Percentiles rank a stretch among this genome's conserved stretches.
phyloP scores from a whole-genome alignment of 345 rosid genomes.

The Limnanthes douglasii region DNA sequence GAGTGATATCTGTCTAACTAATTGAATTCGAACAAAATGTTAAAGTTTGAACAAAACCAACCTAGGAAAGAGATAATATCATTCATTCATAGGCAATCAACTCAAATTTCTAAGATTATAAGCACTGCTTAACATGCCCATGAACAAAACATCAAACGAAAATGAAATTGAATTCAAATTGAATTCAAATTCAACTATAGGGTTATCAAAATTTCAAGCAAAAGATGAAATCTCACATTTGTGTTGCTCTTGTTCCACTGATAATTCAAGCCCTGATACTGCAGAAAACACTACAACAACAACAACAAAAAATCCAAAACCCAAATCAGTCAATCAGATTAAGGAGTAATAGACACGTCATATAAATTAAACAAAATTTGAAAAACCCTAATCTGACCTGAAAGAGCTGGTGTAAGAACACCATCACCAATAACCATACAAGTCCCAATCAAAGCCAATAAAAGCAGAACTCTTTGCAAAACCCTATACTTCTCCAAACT shows the following conservation, averaged over 20 bases:
- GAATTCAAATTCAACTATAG: too few relatives aligned
- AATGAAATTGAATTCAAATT: too few relatives aligned
- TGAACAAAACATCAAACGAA: too few relatives aligned
- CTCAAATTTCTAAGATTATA: too few relatives aligned
- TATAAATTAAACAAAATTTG: slow-evolving; percentile 5
- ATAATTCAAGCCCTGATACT: slow-evolving; percentile 83
- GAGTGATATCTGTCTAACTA: too few relatives aligned
- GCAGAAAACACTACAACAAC: slow-evolving; percentile 68
- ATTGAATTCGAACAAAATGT: too few relatives aligned
- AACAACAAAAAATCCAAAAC: slow-evolving; percentile 4
- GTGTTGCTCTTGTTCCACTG: slow-evolving; percentile 63
- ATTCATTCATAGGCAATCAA: too few relatives aligned
- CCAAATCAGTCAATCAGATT: slow-evolving; percentile 4
- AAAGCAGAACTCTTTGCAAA: slow-evolving; percentile 61
- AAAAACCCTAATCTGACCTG: slow-evolving; percentile 30
- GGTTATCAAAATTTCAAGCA: too few relatives aligned
- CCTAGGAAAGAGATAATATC: too few relatives aligned
- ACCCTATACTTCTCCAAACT: slow-evolving; percentile 50
- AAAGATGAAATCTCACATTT: slow-evolving; percentile 31
- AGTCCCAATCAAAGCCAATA: slow-evolving; percentile 76
- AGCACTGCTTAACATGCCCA: too few relatives aligned
- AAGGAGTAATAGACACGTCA: neutral
- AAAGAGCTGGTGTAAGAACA: slow-evolving; percentile 75
- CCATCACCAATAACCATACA: slow-evolving; percentile 98
- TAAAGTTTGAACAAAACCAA: too few relatives aligned